Percentiles rank a stretch among this genome's conserved stretches.
Evolutionary conservation across 371 early-diverging fungal species (phyloP).

Genomic region (Mortierella polycephala): DNA sequence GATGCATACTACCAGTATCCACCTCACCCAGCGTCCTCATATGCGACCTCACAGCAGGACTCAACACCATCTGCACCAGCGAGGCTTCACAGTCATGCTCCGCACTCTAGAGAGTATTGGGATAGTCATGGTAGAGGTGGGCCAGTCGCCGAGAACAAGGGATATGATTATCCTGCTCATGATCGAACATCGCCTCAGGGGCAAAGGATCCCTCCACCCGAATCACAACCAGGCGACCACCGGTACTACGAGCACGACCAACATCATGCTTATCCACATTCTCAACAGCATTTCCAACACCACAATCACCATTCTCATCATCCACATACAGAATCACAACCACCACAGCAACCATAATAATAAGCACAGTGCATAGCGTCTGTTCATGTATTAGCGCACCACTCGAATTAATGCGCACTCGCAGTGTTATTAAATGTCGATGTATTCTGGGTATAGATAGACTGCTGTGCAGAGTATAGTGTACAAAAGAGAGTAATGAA

Average conservation of each 20-base stretch:
- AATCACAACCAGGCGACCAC: not conserved
- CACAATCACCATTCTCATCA: not conserved
- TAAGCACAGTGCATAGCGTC: too few relatives aligned
- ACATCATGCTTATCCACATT: not conserved
- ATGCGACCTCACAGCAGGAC: not conserved
- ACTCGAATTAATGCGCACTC: too few relatives aligned
- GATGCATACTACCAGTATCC: constrained; percentile 6
- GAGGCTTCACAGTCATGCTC: not conserved
- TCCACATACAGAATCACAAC: not conserved
- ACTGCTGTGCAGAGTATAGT: too few relatives aligned
- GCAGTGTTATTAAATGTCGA: too few relatives aligned
- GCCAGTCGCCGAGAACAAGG: not conserved
- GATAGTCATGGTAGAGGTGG: not conserved
- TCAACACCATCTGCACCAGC: not conserved
- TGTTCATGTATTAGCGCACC: too few relatives aligned
- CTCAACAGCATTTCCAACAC: not conserved
- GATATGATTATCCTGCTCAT: not conserved
- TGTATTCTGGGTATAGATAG: too few relatives aligned
- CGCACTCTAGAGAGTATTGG: constrained; percentile 8
- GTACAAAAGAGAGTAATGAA: not conserved
- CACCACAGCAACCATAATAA: not conserved
- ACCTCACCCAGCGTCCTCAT: not conserved
- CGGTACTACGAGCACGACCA: not conserved
- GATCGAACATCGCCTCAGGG: not conserved
- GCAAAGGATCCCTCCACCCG: not conserved